Conservation (phyloP, 352 stramenopile species). For the Albugo candida region DNA sequence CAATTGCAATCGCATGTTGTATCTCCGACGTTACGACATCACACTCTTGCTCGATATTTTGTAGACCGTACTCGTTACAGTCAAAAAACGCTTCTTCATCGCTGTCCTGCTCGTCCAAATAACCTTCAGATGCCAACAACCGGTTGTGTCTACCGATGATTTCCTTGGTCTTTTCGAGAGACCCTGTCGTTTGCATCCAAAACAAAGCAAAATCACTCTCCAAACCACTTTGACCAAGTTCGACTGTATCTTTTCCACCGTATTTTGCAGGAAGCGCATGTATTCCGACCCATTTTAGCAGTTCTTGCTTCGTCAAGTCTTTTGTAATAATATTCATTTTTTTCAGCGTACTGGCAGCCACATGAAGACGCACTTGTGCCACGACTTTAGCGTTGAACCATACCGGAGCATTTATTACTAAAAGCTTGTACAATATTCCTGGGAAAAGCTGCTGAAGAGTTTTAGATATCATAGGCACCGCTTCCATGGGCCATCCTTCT, state of each 20-base stretch:
- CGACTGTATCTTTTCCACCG: slow-evolving; percentile 47
- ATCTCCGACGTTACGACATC: slow-evolving; percentile 2
- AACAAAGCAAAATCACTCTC: slow-evolving; percentile 42
- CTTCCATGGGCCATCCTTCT: slow-evolving; percentile 47
- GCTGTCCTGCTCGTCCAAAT: slow-evolving; percentile 20
- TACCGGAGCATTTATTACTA: slow-evolving; percentile 45
- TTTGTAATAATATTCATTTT: slow-evolving; percentile 41
- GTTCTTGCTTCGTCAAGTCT: slow-evolving; percentile 18
- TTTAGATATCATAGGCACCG: slow-evolving; percentile 26
- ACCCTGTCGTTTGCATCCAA: slow-evolving; percentile 41
- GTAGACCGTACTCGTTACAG: slow-evolving; percentile 55
- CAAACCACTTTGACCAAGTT: slow-evolving; percentile 60
- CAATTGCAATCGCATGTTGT: background rate
- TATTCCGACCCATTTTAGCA: slow-evolving; percentile 39
- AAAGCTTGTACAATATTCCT: slow-evolving; percentile 31
- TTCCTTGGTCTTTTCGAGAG: slow-evolving; percentile 53
- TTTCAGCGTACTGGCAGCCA: slow-evolving; percentile 40
- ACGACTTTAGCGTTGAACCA: slow-evolving; percentile 67
- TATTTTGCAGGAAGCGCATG: slow-evolving; percentile 55
- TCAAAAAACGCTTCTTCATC: slow-evolving; percentile 74
- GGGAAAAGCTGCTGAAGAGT: slow-evolving; percentile 41
- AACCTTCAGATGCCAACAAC: slow-evolving; percentile 2
- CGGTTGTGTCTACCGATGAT: slow-evolving; percentile 21
- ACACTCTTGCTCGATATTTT: slow-evolving; percentile 32
- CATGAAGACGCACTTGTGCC: slow-evolving; percentile 22